Base-by-base conservation (phyloP, 2,329 filamentous ascomycete genomes). In the Cadophora sp. region DNA sequence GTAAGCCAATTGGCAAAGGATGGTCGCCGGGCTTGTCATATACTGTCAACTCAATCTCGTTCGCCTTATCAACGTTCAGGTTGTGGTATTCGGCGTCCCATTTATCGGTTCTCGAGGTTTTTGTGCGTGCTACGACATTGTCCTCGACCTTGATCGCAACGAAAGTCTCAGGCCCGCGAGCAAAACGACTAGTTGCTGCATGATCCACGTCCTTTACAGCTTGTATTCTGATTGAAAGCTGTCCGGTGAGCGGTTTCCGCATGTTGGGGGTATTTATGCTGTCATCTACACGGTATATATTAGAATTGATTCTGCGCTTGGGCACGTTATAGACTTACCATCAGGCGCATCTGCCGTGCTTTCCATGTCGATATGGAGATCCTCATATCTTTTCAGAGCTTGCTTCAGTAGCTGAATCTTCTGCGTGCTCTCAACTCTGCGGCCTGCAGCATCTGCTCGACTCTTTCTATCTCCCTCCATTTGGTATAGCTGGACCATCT, bases 391-490 rank as follows among this genome's bases (percentile, higher is more conserved):
- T 82, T 97, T 97, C 78, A 99, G 85, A 60, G 96, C 94, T 82
- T 98, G 94, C 82, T 97, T 97, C 73, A 99, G 84, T 71, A 99
- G 86, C 76, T 97, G 90, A 60, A 99, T 97, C 83, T 99, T 99
- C 80, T 98, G 95, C 79, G 94, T 97, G 82, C 95, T 98, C 82
- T 99, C 96, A 69, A 97, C 91, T 67, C 92, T 88, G 77, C 93
- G 89, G 61, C 91, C 92, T 75, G 97, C 94, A 51, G 96, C 96
- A 80, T 99, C 96, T 67, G 92, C 90, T 79, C 92, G 93, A 82
- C 95, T 98, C 84, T 97, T 97, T 75, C 94, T 90, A 79, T 99
- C 96, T 34, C 96, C 95, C 80, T 98, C 96, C 87, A 98, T 96
- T 78, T 96, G 91, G 79, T 99, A 99, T 43, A 99, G 85, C 79